Base-by-base conservation (phyloP, 2,329 filamentous ascomycete genomes). In the Eurotiales sp. region DNA sequence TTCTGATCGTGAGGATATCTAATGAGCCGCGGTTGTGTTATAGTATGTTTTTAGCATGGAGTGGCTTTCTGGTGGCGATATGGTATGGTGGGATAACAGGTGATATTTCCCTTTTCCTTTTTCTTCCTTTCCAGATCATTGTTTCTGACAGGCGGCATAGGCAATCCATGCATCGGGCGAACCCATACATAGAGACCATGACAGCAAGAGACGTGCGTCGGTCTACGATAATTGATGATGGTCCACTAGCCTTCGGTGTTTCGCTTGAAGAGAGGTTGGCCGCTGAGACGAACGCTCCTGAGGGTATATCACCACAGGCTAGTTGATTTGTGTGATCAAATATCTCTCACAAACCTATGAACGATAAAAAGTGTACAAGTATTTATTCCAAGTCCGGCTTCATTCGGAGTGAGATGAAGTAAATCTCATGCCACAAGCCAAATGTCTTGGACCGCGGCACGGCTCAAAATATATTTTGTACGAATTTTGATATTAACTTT, bases 11-110 rank as follows among this genome's bases (percentile, higher is more conserved):
- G n/a, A 12, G 12, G 10, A 15, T 32, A 11, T 21, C 32, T 47
- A 6, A 36, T 52, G 11, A 27, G 6, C 37, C n/a, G n/a, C n/a
- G n/a, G n/a, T n/a, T n/a, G n/a, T n/a, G 4, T 3, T 27, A 3
- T 12, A 64, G 58, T 64, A 63, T 55, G 56, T 61, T 11, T 64
- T 63, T 22, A 58, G 55, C 34, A 57, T 60, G 54, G 58, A 63
- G 46, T 63, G 61, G 61, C 32, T 55, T 7, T 50, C 47, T 6
- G 58, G 53, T 1, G 61, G 62, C 4, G 59, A 61, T 37, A 59
- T 64, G 61, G 58, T 63, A 8, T 63, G 60, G 62, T 64, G 61
- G 62, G 61, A 64, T 54, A 64, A 64, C 52, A 51, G 55, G 55
- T 52, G 40, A 52, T 23, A 12, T 11, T 6, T 5, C 8, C n/a